phyloP scores from a whole-genome alignment of 2,329 filamentous ascomycete species.

The Pseudogymnoascus sp. region DNA sequence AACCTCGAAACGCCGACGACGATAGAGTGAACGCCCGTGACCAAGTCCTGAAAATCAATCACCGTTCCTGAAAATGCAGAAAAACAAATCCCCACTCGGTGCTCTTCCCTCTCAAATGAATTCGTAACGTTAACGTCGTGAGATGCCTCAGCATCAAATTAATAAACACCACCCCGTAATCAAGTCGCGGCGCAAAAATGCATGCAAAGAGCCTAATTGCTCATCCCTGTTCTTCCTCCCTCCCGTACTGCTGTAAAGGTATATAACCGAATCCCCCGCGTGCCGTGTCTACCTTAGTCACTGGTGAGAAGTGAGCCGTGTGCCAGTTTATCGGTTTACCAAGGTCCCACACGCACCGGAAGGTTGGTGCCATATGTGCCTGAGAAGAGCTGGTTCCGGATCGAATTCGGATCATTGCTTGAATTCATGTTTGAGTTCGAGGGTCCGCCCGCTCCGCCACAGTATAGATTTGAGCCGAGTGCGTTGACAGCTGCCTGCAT shows the following conservation, averaged over 20 bases:
- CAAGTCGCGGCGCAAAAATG: constrained; percentile 1
- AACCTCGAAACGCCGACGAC: not conserved
- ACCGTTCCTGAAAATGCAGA: not conserved
- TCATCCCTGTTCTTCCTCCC: not conserved
- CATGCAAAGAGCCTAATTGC: not conserved
- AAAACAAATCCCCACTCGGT: not conserved
- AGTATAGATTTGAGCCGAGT: constrained; percentile 65
- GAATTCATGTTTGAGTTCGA: constrained; percentile 17
- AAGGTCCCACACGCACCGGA: constrained; percentile 54
- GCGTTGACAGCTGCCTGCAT: constrained; percentile 73
- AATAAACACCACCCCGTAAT: not conserved
- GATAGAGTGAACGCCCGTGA: not conserved
- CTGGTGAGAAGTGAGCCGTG: not conserved
- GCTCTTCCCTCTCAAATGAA: constrained; percentile 1
- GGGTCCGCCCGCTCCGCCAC: constrained; percentile 50
- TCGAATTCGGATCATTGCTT: constrained; percentile 42
- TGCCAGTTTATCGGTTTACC: constrained; percentile 33
- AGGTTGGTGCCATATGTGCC: constrained; percentile 45
- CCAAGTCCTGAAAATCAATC: constrained; percentile 6
- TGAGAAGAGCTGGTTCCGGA: constrained; percentile 53
- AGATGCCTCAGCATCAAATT: constrained; percentile 1
- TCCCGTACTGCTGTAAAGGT: not conserved
- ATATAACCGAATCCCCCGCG: not conserved
- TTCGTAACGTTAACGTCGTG: constrained; percentile 7
- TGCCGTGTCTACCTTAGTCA: not conserved